phyloP scores from a whole-genome alignment of 495 filamentous ascomycete species.

The Lepraria neglecta region DNA sequence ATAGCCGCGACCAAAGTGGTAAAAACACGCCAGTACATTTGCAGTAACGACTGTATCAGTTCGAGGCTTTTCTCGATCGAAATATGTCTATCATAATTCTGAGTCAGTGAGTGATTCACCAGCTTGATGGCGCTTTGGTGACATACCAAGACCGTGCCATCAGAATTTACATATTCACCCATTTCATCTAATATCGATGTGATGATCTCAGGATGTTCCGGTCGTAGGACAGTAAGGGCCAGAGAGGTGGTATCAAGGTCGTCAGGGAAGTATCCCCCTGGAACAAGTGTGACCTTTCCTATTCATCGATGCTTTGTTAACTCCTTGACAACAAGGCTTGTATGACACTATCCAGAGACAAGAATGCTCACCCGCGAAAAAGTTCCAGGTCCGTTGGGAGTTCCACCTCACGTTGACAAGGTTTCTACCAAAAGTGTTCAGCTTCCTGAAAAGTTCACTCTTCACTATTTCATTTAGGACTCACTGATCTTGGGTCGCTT shows the following conservation, averaged over 20 bases:
- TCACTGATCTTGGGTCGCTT: slow-evolving; percentile 9
- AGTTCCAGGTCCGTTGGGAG: slow-evolving; percentile 6
- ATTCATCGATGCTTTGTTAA: background rate
- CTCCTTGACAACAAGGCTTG: background rate
- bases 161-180: slow-evolving; percentile 1
- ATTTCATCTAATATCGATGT: slow-evolving; percentile 4
- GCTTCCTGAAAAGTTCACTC: background rate
- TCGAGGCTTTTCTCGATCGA: slow-evolving; percentile 10
- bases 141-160: slow-evolving; percentile 8
- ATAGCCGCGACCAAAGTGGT: slow-evolving; percentile 1
- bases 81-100: slow-evolving; percentile 1
- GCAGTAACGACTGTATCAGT: slow-evolving; percentile 2
- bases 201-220: slow-evolving; percentile 5
- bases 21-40: slow-evolving; percentile 11
- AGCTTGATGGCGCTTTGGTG: background rate
- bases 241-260: slow-evolving; percentile 11
- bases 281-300: background rate
- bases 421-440: background rate
- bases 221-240: slow-evolving; percentile 4
- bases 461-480: background rate
- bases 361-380: background rate
- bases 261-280: background rate
- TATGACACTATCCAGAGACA: background rate
- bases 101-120: background rate
- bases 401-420: slow-evolving; percentile 1